Base-by-base conservation (phyloP, 2,329 filamentous ascomycete genomes). In the Exophiala phaeomuriformis region DNA sequence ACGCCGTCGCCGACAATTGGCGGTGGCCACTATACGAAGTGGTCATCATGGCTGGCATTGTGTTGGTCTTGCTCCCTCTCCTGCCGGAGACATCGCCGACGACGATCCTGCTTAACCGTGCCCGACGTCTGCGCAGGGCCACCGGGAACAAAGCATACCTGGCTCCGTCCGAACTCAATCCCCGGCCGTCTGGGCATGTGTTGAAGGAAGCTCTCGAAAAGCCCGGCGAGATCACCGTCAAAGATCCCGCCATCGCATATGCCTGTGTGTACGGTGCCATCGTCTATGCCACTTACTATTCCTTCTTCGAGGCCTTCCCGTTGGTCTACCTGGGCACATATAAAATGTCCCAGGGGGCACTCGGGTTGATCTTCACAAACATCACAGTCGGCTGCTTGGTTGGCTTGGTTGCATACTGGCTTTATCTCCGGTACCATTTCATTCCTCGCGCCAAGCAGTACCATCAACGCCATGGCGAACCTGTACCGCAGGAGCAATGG, bases 231-330 rank as follows among this genome's bases (percentile, higher is more conserved):
- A 59, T 56, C 45, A 51, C 75, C 4, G 59, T 82, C 64, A 77
- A 80, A 63, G 81, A 84, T 52, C 82, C 82, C 0, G 78, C 81
- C n/a, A 75, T 85, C 3, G 64, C 78, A 4, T 83, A 84, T 65
- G 75, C 80, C 0, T 79, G 82, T 61, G 53, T 82, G 40, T 85
- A 84, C 67, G 79, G 77, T 2, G 76, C 76, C 48, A 75, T 84
- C 61, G 75, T 80, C 60, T 85, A 70, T 49, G 68, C 61, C 2
- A 58, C 55, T 8, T 70, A 69, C 51, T 78, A 77, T 57, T 71
- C 71, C 9, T 85, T 77, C 68, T 85, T 85, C 64, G 82, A 85
- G 62, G 78, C 78, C n/a, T 85, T 85, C 66, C 81, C 82, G 1
- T 69, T 83, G 7, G 80, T 85, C 51, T 86, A 82, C 64, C 74